phyloP scores from a whole-genome alignment of 441 rosid genomes.

The Bocquillonia castaneifolia region DNA sequence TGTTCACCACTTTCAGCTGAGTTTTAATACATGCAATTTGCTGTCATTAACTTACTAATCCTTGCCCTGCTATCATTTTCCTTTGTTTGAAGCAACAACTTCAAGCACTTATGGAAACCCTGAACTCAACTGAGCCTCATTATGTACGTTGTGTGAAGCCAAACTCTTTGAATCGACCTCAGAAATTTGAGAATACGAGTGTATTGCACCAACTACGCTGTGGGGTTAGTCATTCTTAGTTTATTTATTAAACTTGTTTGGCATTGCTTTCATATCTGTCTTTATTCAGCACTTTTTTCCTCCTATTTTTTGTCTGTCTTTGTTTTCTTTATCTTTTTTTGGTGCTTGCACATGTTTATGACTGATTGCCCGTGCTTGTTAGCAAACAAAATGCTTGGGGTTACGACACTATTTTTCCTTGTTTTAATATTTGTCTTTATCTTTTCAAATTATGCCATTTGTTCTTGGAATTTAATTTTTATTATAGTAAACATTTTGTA shows the following conservation, averaged over 20 bases:
- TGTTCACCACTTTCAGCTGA: slow-evolving; percentile 10
- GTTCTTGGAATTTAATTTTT: background rate
- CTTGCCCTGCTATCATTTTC: slow-evolving; percentile 16
- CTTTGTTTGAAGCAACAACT: slow-evolving; percentile 80
- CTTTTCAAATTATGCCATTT: background rate
- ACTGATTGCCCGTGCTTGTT: background rate
- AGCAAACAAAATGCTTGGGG: background rate
- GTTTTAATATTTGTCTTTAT: background rate
- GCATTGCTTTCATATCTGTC: slow-evolving; percentile 9
- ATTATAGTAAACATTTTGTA: background rate
- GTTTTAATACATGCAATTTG: background rate
- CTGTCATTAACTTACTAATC: slow-evolving; percentile 17
- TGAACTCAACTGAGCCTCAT: slow-evolving; percentile 88
- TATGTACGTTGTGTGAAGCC: slow-evolving; percentile 98
- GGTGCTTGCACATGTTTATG: slow-evolving; percentile 1
- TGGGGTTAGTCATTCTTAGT: slow-evolving; percentile 63
- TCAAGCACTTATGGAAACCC: slow-evolving; percentile 97
- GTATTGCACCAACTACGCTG: slow-evolving; percentile 90
- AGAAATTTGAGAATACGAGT: slow-evolving; percentile 80
- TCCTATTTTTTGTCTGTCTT: too few relatives aligned
- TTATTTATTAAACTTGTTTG: slow-evolving; percentile 13
- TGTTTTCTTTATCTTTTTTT: background rate
- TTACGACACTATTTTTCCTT: background rate
- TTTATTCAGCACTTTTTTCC: slow-evolving; percentile 9
- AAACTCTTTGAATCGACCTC: slow-evolving; percentile 81